Conservation (phyloP, 2,329 filamentous ascomycete genomes). For the Exophiala spinifera region DNA sequence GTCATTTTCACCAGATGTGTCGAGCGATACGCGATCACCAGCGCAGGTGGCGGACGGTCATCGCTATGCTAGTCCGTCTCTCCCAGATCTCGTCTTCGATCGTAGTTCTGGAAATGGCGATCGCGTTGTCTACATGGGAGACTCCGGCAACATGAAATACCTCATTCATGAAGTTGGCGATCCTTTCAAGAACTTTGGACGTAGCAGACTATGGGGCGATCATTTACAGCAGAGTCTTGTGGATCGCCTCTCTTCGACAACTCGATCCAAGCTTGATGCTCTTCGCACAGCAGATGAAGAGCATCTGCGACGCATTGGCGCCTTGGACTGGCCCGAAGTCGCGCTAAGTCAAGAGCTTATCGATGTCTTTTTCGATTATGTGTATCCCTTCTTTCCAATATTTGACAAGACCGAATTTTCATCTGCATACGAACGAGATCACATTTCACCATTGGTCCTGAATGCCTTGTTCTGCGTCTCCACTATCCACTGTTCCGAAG, state of each 20-base stretch:
- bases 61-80: conserved; percentile 7
- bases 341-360: conserved; percentile 22
- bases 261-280: conserved; percentile 16
- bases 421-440: conserved; percentile 4
- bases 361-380: conserved; percentile 23
- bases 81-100: conserved; percentile 12
- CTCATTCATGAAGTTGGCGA: conserved; percentile 30
- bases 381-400: conserved; percentile 21
- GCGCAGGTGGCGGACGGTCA: neutral
- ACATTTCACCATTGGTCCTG: conserved; percentile 25
- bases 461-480: conserved; percentile 28
- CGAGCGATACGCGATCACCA: neutral
- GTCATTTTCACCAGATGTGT: neutral
- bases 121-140: conserved; percentile 24
- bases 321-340: conserved; percentile 20
- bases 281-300: conserved; percentile 1
- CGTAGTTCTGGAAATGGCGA: conserved; percentile 5
- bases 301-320: conserved; percentile 16
- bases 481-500: conserved; percentile 25
- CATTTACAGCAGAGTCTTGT: conserved; percentile 27
- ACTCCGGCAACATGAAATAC: conserved; percentile 31
- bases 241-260: conserved; percentile 19
- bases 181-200: conserved; percentile 22
- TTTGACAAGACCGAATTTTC: conserved; percentile 24
- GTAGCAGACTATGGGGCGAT: conserved; percentile 18